A percentile compares a stretch with the other conserved stretches of the same genome.
Conservation (phyloP, 371 early-diverging fungal species). For the Chytridium lagenaria region DNA sequence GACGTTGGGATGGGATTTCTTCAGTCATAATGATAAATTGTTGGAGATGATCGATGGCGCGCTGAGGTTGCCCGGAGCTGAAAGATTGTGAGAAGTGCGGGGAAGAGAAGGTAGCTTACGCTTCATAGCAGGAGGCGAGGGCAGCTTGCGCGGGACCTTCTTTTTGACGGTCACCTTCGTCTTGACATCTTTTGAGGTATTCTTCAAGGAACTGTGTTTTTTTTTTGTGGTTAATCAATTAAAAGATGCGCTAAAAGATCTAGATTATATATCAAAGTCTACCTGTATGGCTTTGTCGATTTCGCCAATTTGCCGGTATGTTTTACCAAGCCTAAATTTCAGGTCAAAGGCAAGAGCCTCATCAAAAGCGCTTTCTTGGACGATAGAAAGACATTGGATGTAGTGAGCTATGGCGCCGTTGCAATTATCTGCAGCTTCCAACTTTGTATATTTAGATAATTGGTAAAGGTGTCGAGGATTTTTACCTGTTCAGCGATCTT, state of each 20-base stretch:
- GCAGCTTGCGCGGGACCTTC: slow-evolving; percentile 49
- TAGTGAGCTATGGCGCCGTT: slow-evolving; percentile 46
- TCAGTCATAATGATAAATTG: slow-evolving; percentile 41
- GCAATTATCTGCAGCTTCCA: slow-evolving; percentile 31
- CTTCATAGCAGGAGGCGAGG: slow-evolving; percentile 53
- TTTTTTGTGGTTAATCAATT: neutral
- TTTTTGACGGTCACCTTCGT: slow-evolving; percentile 33
- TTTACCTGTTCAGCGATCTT: slow-evolving; percentile 45
- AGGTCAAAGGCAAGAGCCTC: slow-evolving; percentile 41
- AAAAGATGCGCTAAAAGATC: too few species aligned
- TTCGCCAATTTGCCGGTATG: slow-evolving; percentile 38
- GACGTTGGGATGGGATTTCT: slow-evolving; percentile 39
- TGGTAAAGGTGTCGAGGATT: neutral
- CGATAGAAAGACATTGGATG: slow-evolving; percentile 34
- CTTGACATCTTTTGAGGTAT: slow-evolving; percentile 38
- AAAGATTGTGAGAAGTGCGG: neutral
- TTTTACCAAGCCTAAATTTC: slow-evolving; percentile 43
- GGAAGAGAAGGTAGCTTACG: slow-evolving; percentile 24
- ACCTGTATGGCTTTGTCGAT: slow-evolving; percentile 43
- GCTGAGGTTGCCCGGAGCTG: slow-evolving; percentile 44
- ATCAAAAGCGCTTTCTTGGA: slow-evolving; percentile 38
- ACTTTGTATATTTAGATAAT: neutral
- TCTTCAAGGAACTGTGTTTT: slow-evolving; percentile 40
- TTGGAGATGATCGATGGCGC: slow-evolving; percentile 39
- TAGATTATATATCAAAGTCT: too few species aligned